These are phyloP conservation scores for Glonium stellatum DNA, from an alignment of 495 filamentous ascomycete species.

Conservation along the genomic window DNA sequence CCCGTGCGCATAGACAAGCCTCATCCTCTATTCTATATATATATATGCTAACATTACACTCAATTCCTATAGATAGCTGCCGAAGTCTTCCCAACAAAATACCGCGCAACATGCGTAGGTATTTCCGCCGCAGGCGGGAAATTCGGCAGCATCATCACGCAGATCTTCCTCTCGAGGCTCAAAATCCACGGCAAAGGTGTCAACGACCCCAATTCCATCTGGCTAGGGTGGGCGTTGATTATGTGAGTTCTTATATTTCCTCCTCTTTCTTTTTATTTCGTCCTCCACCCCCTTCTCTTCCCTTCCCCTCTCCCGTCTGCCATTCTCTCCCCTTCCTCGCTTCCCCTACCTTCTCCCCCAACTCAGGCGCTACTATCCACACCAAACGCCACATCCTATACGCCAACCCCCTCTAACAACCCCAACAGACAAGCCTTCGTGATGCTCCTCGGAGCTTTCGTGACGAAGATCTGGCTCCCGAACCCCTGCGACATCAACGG, in stretches of 20 bases:
- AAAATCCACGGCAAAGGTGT: neutral
- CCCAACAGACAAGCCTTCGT: neutral
- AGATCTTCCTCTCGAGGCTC: neutral
- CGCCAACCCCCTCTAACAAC: too few species aligned
- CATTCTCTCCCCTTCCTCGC: too few species aligned
- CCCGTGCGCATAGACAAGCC: too few species aligned
- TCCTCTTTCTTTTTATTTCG: neutral
- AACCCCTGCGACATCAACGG: constrained; percentile 9
- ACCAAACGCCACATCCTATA: too few species aligned
- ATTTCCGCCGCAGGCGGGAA: neutral
- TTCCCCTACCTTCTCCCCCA: too few species aligned
- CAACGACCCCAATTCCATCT: neutral
- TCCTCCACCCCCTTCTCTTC: too few species aligned
- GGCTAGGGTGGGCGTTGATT: neutral
- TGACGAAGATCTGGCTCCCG: constrained; percentile 9
- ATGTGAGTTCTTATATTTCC: neutral
- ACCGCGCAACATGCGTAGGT: neutral
- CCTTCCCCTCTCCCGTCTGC: too few species aligned
- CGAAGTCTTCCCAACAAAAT: constrained; percentile 1
- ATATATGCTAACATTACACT: neutral
- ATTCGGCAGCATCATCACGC: neutral
- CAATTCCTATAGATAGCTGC: neutral
- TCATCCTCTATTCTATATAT: too few species aligned
- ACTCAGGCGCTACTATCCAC: too few species aligned
- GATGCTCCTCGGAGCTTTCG: neutral